Base-by-base conservation (phyloP, 805 yeast species). In the Monosporozyma servazzii region DNA sequence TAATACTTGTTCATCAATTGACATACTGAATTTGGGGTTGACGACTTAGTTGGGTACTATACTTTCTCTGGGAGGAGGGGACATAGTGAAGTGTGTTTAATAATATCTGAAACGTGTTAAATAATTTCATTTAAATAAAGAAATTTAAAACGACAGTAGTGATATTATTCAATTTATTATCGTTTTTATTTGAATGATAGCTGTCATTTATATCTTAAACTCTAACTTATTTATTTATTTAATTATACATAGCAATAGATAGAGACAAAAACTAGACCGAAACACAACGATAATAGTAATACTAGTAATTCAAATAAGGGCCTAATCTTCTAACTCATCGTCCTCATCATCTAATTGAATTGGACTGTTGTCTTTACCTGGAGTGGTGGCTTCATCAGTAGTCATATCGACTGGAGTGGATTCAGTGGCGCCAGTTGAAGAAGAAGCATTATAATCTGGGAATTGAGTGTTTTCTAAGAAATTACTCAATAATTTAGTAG, bases 401-500 rank as follows among this genome's bases (percentile, higher is more conserved):
- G 25, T 7, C 20, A 8, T 10, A 21, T 17, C 29, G 23, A 7
- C 15, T 41, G 52, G 17, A 15, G 46, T 30, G 11, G 48, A 33
- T 33, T 45, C 27, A 23, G 47, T 15, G 18, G 49, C 20, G 23
- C 15, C 31, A 13, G 43, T 11, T n/a, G 44, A 6, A 44, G 29
- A 37, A 27, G 29, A 15, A 47, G 25, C 27, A 18, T 27, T 44
- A 15, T n/a, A 43, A 21, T 41, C 48, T 20, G 49, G 43, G 42
- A 37, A 27, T 49, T 53, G 41, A 42, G 45, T 41, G 30, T 27
- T 45, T 18, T 47, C 84, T 39, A 84, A 74, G 59, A 85, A 77
- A 48, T 76, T 78, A 47, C 78, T 80, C 61, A 88, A 75, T 56
- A 82, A 69, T 68, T 83, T 87, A 44, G 79, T 62, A 23, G 95